phyloP scores from a whole-genome alignment of 163 green algal genomes.

The Chloromonas sp. region DNA sequence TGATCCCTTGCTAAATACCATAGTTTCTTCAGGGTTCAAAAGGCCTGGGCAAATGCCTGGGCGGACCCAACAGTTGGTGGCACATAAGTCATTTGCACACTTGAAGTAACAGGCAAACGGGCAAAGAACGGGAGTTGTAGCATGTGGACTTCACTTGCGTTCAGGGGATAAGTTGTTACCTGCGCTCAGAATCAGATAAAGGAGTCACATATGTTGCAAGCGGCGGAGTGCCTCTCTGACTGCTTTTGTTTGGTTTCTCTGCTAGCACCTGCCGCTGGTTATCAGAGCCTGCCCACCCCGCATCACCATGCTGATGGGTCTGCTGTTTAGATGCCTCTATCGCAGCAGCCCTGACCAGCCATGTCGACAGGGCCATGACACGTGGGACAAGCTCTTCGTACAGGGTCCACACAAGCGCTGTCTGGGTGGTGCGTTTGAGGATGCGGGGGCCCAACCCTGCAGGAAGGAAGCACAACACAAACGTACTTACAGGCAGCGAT shows the following conservation, averaged over 20 bases:
- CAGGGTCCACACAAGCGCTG: conserved; percentile 85
- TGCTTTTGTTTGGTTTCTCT: background rate
- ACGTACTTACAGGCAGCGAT: background rate
- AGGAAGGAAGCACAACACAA: background rate
- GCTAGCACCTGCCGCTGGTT: background rate
- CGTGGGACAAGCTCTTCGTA: conserved; percentile 81
- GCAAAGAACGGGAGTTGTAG: too few relatives aligned
- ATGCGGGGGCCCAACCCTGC: conserved; percentile 60
- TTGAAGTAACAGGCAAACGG: too few relatives aligned
- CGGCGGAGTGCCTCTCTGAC: background rate
- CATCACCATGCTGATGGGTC: background rate
- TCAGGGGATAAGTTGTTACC: too few relatives aligned
- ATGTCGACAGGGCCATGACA: conserved; percentile 18
- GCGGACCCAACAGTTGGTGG: too few relatives aligned
- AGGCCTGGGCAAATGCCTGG: too few relatives aligned
- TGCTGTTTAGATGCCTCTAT: background rate
- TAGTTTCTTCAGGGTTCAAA: too few relatives aligned
- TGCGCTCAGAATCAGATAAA: too few relatives aligned
- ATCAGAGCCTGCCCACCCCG: background rate
- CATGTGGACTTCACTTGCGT: too few relatives aligned
- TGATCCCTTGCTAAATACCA: too few relatives aligned
- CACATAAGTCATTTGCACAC: too few relatives aligned
- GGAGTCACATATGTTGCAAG: background rate
- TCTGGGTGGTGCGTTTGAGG: conserved; percentile 82
- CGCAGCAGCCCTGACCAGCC: background rate